phyloP scores from a whole-genome alignment of 2,329 filamentous ascomycete genomes.

The Mariannaea elegans region DNA sequence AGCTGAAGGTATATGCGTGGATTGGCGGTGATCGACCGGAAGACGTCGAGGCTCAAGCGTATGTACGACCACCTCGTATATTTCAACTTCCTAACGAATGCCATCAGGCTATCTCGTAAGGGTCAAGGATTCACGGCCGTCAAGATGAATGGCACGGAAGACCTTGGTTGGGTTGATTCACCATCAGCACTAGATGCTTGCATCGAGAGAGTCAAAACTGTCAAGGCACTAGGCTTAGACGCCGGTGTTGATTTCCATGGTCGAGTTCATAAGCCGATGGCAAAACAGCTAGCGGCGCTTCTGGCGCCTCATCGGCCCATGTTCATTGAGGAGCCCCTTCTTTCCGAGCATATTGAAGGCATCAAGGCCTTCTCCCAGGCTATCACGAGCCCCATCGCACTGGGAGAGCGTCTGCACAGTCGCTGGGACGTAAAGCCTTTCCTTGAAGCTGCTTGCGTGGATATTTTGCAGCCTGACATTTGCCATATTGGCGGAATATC shows the following conservation, averaged over 20 bases:
- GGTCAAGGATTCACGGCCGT: conserved; percentile 71
- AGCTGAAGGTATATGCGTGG: conserved; percentile 79
- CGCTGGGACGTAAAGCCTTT: conserved; percentile 80
- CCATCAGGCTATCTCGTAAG: conserved; percentile 58
- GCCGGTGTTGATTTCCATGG: conserved; percentile 83
- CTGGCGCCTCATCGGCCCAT: conserved; percentile 74
- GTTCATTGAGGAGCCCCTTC: conserved; percentile 80
- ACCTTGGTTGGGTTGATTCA: conserved; percentile 79
- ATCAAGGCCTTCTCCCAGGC: conserved; percentile 54
- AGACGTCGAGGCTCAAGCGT: conserved; percentile 72
- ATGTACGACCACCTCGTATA: not conserved
- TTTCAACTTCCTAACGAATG: not conserved
- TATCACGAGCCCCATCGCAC: conserved; percentile 69
- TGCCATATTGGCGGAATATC: conserved; percentile 77
- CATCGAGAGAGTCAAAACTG: conserved; percentile 72
- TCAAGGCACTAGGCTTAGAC: conserved; percentile 76
- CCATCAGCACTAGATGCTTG: conserved; percentile 69
- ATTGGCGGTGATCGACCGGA: conserved; percentile 77
- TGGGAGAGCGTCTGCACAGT: conserved; percentile 76
- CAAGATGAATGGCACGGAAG: conserved; percentile 84
- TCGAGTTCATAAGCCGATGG: conserved; percentile 81
- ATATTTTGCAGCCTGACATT: conserved; percentile 79
- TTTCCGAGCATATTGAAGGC: conserved; percentile 73
- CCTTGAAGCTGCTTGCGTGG: conserved; percentile 72
- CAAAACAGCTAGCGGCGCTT: conserved; percentile 74